phyloP scores from a whole-genome alignment of 306 rosid species.

The Gillenia trifoliata region DNA sequence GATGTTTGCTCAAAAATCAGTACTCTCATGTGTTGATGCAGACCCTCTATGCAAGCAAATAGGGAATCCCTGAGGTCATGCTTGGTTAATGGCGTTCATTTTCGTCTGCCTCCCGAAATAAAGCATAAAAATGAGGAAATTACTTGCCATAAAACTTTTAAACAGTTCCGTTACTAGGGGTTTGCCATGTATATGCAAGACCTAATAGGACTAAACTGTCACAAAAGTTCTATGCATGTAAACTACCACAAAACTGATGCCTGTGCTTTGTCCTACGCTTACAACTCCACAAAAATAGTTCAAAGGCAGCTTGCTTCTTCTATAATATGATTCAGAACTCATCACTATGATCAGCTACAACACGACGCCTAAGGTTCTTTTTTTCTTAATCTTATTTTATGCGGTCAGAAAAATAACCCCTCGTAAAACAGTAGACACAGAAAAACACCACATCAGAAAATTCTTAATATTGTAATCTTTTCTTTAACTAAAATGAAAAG shows the following conservation, averaged over 20 bases:
- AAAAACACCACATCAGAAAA: not conserved
- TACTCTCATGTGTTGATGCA: not conserved
- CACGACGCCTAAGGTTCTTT: no score
- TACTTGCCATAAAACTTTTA: not conserved
- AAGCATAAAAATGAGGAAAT: not conserved
- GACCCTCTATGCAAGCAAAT: no score
- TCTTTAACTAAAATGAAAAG: not conserved
- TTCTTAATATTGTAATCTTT: not conserved
- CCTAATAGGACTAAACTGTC: not conserved
- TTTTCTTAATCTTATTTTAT: no score
- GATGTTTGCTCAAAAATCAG: no score
- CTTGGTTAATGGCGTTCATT: not conserved
- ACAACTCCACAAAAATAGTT: not conserved
- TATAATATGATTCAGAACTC: not conserved
- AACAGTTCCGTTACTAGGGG: not conserved
- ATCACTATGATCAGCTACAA: no score
- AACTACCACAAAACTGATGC: not conserved
- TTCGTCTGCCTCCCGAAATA: not conserved
- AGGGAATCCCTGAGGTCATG: not conserved
- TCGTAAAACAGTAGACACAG: not conserved
- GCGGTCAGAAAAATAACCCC: not conserved
- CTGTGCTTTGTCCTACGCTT: not conserved
- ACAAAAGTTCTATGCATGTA: no score
- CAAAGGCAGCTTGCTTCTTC: not conserved
- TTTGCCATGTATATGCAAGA: not conserved